Percentiles rank a stretch among this genome's conserved stretches.
Conservation (phyloP, 2,329 filamentous ascomycete species). For the Hortaea werneckii region DNA sequence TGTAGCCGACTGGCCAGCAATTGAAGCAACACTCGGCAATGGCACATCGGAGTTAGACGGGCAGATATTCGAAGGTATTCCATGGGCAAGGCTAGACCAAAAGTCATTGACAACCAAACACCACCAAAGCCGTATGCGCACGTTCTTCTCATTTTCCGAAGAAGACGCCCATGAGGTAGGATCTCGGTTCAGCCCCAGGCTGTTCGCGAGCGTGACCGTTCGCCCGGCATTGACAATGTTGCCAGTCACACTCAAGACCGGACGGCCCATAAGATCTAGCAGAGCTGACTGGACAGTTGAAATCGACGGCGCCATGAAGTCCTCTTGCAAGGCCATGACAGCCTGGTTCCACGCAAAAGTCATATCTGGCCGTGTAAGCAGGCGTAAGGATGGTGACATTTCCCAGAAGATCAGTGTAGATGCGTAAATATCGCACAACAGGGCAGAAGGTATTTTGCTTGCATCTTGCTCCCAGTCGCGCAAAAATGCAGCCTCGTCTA, state of each 20-base stretch:
- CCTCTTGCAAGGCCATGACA: conserved; percentile 32
- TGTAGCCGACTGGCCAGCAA: conserved; percentile 16
- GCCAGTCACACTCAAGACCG: conserved; percentile 30
- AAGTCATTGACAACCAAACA: conserved; percentile 47
- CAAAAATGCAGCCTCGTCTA: conserved; percentile 30
- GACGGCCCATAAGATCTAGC: conserved; percentile 32
- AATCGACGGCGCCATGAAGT: conserved; percentile 32
- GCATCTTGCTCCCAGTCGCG: conserved; percentile 26
- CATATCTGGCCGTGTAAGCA: conserved; percentile 27
- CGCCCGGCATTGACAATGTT: conserved; percentile 46
- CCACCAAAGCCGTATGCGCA: conserved; percentile 47
- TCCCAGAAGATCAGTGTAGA: conserved; percentile 29
- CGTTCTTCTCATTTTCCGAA: conserved; percentile 39
- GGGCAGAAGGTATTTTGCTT: conserved; percentile 24
- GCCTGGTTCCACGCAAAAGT: conserved; percentile 34
- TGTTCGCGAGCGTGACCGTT: conserved; percentile 45
- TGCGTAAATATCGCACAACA: conserved; percentile 32
- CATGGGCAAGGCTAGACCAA: conserved; percentile 47
- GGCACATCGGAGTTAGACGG: conserved; percentile 48
- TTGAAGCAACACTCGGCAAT: conserved; percentile 37
- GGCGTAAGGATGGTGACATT: conserved; percentile 26
- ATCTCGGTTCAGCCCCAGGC: conserved; percentile 46
- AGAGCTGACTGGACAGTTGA: conserved; percentile 30
- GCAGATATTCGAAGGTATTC: conserved; percentile 43
- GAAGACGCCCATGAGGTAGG: conserved; percentile 42